These are phyloP conservation scores for Magnolia changhungtana DNA, from an alignment of 164 flowering plant genomes.

Conservation along the genomic window DNA sequence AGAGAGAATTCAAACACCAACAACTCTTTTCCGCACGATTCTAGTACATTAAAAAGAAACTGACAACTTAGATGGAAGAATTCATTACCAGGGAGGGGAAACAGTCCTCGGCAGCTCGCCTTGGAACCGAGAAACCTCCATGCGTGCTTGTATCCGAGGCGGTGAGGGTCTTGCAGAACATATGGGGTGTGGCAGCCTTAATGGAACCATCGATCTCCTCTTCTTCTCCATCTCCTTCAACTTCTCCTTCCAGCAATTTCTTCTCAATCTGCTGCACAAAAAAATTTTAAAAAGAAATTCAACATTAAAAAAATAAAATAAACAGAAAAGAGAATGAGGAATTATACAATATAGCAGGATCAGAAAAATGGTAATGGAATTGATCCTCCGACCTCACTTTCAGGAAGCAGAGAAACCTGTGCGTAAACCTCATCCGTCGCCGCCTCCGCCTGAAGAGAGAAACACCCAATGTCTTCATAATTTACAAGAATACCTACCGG, in stretches of 20 bases:
- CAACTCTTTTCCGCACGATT: neutral
- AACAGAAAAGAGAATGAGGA: neutral
- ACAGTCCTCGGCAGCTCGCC: constrained; percentile 98
- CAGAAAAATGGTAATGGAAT: neutral
- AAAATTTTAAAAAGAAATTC: neutral
- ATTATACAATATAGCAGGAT: neutral
- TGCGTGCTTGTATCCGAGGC: constrained; percentile 99
- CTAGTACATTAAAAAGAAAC: neutral
- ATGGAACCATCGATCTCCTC: constrained; percentile 43
- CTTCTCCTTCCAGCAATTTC: constrained; percentile 48
- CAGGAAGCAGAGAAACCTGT: constrained; percentile 75
- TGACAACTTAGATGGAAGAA: neutral
- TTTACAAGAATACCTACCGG: neutral
- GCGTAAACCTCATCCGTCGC: constrained; percentile 87
- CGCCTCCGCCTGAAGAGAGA: constrained; percentile 59
- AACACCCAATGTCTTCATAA: neutral
- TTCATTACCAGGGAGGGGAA: constrained; percentile 89
- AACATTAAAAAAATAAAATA: neutral
- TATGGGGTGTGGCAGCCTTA: constrained; percentile 72
- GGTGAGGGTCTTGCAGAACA: constrained; percentile 98
- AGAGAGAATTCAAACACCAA: neutral
- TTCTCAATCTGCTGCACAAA: constrained; percentile 42
- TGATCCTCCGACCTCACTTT: constrained; percentile 50
- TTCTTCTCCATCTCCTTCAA: constrained; percentile 42
- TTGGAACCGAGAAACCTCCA: constrained; percentile 98